Conservation (phyloP, 2,329 filamentous ascomycete genomes). For the Sclerotinia glacialis region DNA sequence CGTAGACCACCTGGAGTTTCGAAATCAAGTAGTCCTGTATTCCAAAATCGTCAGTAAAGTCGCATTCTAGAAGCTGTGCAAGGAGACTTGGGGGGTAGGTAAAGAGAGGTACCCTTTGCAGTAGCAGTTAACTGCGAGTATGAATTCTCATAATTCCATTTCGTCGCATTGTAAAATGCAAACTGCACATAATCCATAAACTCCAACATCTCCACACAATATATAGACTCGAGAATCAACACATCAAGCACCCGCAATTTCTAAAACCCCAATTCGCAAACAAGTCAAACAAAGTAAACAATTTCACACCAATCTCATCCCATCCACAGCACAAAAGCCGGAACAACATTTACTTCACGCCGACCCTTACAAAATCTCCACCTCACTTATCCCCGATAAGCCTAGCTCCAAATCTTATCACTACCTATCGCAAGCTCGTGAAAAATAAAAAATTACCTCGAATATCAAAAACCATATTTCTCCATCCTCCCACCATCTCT, state of each 20-base stretch:
- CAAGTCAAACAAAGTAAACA: constrained; percentile 6
- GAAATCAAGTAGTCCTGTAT: constrained; percentile 79
- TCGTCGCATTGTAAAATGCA: constrained; percentile 81
- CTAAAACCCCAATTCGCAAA: background rate
- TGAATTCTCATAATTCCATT: constrained; percentile 89
- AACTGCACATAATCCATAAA: constrained; percentile 97
- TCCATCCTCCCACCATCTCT: background rate
- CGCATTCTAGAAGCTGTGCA: constrained; percentile 15
- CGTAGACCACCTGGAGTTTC: constrained; percentile 79
- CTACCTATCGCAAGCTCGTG: constrained; percentile 27
- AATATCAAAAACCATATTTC: constrained; percentile 21
- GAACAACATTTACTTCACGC: constrained; percentile 21
- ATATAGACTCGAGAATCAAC: constrained; percentile 2
- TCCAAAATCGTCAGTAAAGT: constrained; percentile 28
- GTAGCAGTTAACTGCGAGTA: constrained; percentile 85
- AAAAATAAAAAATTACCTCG: constrained; percentile 26
- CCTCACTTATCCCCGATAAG: constrained; percentile 1
- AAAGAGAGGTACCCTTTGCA: constrained; percentile 58
- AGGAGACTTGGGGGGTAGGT: constrained; percentile 31
- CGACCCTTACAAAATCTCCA: background rate
- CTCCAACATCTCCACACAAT: constrained; percentile 67
- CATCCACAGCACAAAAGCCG: constrained; percentile 8
- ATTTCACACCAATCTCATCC: background rate
- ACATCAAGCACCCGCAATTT: background rate
- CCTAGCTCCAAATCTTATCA: constrained; percentile 27